Base-by-base conservation (phyloP, 371 early-diverging fungal species). In the Mortierella polycephala region DNA sequence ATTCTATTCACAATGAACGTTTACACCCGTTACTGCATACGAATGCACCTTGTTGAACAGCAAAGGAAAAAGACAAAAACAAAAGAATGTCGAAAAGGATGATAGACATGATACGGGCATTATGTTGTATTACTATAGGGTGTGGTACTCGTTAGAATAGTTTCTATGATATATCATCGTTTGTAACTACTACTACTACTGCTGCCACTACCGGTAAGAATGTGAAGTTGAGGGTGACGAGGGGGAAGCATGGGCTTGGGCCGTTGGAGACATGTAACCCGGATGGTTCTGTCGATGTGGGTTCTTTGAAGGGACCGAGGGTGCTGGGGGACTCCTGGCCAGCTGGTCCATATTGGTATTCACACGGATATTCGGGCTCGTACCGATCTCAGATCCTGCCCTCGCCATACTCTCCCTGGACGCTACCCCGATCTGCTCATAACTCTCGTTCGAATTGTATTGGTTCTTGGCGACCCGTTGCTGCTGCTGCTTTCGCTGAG, bases 261-360 rank as follows among this genome's bases (percentile, higher is more conserved):
- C 44, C 11, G 73, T 50, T 9, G 73, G 73, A 13, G 73, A 67
- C 53, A 53, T 57, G 40, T 62, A 54, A 0, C 58, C 67, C 0
- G 67, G 59, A 1, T 67, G 59, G 30, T 56, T 51, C 13, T 64
- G 61, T 45, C 75, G 65, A 37, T 63, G 66, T 3, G 66, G 69
- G 60, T 47, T 69, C 70, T 69, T 75, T 40, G 18, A 42, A 0
- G 75, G 75, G 13, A 69, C 41, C 30, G 62, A 66, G 1, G 75
- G 75, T 37, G 70, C 62, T 23, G 70, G 62, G 14, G 75, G 75
- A 50, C 69, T 69, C 58, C 23, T 65, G 5, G 67, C 39, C 40
- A 67, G 12, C 6, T 58, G 49, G 30, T 67, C 71, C 56, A 62
- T 40, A 7, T 44, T 37, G 1, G 62, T 58, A 21, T 66, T 66